phyloP scores from a whole-genome alignment of 345 rosid species.

The Physaria fendleri region DNA sequence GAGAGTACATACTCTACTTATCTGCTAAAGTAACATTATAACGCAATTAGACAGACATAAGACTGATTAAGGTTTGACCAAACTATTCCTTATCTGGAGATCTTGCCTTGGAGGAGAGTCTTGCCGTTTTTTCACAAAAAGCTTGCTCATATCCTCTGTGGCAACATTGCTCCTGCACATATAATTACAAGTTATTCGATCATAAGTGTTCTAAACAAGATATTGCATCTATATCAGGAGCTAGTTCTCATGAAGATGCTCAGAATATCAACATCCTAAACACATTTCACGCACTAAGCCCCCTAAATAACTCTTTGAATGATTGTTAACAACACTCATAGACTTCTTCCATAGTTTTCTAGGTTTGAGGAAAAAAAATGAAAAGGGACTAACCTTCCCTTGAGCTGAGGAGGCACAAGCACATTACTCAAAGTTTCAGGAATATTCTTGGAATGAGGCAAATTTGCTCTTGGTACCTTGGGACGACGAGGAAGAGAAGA shows the following conservation, averaged over 20 bases:
- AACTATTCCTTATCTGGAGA: conserved; percentile 24
- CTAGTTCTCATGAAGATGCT: neutral
- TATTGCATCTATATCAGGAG: neutral
- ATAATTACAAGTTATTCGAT: neutral
- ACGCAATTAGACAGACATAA: neutral
- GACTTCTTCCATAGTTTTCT: neutral
- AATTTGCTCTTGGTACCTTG: conserved; percentile 57
- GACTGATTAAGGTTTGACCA: neutral
- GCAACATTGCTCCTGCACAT: conserved; percentile 81
- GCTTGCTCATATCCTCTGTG: conserved; percentile 83
- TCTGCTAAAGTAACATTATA: neutral
- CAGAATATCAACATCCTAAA: neutral
- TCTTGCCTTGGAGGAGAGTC: conserved; percentile 35
- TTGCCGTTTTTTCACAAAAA: conserved; percentile 56
- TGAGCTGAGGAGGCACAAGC: conserved; percentile 83
- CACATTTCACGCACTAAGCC: neutral
- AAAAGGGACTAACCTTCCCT: conserved; percentile 53
- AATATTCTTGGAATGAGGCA: conserved; percentile 43
- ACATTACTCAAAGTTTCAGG: conserved; percentile 58
- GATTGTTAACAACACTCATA: neutral
- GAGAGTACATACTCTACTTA: neutral
- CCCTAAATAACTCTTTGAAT: neutral
- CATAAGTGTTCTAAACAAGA: neutral
- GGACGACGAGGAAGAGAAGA: conserved; percentile 37
- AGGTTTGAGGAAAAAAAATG: neutral